A percentile compares a stretch with the other conserved stretches of the same genome.
Evolutionary conservation across 2,329 filamentous ascomycete genomes (phyloP).

Genomic region (Zymoseptoria ardabiliae): DNA sequence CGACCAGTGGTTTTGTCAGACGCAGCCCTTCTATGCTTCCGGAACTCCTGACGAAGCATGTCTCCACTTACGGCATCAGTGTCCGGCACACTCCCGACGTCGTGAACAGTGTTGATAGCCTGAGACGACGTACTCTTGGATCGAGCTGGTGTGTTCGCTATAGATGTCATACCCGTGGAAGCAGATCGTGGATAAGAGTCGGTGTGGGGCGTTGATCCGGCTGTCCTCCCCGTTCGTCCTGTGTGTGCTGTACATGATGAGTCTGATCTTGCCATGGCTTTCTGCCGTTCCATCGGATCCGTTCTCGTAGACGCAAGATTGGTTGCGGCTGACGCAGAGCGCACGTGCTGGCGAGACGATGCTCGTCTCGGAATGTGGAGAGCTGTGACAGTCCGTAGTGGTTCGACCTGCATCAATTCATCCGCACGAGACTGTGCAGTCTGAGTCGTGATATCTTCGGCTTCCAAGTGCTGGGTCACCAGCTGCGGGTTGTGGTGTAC

Average conservation of each 20-base stretch:
- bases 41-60: conserved; percentile 39
- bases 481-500: neutral
- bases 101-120: conserved; percentile 21
- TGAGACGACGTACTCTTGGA: conserved; percentile 38
- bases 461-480: conserved; percentile 1
- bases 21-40: conserved; percentile 29
- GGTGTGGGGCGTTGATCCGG: conserved; percentile 36
- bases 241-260: conserved; percentile 8
- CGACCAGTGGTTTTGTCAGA: conserved; percentile 2
- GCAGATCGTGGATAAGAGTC: conserved; percentile 32
- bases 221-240: conserved; percentile 12
- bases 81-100: conserved; percentile 22
- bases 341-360: conserved; percentile 12
- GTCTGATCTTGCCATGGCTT: conserved; percentile 18
- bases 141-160: conserved; percentile 33
- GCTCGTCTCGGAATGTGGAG: neutral
- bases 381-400: conserved; percentile 5
- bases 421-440: conserved; percentile 22
- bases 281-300: conserved; percentile 24
- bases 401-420: conserved; percentile 20
- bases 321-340: conserved; percentile 20
- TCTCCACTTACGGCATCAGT: conserved; percentile 34
- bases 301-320: conserved; percentile 26
- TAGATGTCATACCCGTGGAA: conserved; percentile 38
- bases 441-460: neutral